phyloP scores from a whole-genome alignment of 352 stramenopile genomes.

The Globisporangium uncinulatum region DNA sequence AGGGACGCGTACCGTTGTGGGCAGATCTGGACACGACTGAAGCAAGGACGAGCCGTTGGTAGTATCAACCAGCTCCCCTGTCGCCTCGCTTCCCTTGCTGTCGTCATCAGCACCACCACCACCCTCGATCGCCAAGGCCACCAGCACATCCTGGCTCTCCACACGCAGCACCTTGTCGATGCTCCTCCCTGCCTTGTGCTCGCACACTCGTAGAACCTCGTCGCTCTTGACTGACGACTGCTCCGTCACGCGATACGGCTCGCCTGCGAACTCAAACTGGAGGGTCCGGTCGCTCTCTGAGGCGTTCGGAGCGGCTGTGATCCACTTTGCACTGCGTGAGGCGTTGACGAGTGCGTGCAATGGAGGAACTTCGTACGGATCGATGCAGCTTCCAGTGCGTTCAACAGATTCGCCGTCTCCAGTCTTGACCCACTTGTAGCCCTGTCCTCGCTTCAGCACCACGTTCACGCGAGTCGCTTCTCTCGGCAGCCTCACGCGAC shows the following conservation, averaged over 20 bases:
- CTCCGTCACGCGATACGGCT: slow-evolving; percentile 3
- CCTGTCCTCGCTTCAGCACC: background rate
- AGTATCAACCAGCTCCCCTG: background rate
- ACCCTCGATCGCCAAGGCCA: slow-evolving; percentile 1
- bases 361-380: background rate
- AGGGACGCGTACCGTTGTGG: background rate
- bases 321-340: background rate
- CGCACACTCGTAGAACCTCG: background rate
- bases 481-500: background rate
- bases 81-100: background rate
- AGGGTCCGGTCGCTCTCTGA: background rate
- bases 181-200: background rate
- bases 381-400: slow-evolving; percentile 1
- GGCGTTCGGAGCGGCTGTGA: background rate
- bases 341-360: background rate
- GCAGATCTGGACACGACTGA: background rate
- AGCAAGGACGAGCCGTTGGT: background rate
- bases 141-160: slow-evolving; percentile 3
- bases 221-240: background rate
- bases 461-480: background rate
- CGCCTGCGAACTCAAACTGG: slow-evolving; percentile 4
- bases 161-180: slow-evolving; percentile 5
- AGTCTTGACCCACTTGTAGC: slow-evolving; percentile 6
- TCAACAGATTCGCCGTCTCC: background rate
- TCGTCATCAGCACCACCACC: too few species aligned